These are phyloP conservation scores for Sugiyamaella pinicola DNA, from an alignment of 1,139 yeast species.

Conservation along the genomic window DNA sequence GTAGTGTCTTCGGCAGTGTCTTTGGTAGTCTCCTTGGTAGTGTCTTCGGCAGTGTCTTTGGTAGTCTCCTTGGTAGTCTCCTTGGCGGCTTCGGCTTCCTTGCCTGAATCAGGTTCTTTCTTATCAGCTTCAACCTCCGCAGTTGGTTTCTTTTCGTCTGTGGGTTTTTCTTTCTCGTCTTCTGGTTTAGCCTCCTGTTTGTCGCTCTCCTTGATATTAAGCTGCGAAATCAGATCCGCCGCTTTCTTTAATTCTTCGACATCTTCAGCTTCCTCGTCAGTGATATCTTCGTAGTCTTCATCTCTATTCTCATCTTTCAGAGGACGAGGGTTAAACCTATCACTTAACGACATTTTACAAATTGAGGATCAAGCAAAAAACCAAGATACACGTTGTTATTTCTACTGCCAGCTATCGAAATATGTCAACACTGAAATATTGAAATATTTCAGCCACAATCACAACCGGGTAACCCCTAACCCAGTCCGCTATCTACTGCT, in stretches of 20 bases:
- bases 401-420: too few relatives aligned
- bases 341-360: conserved; percentile 19
- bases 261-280: conserved; percentile 20
- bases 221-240: conserved; percentile 24
- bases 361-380: not conserved
- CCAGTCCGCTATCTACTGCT: not conserved
- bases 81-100: not conserved
- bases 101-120: not conserved
- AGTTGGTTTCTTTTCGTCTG: not conserved
- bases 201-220: conserved; percentile 9
- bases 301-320: conserved; percentile 20
- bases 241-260: conserved; percentile 18
- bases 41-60: not conserved
- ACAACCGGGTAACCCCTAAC: not conserved
- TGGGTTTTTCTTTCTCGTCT: conserved; percentile 5
- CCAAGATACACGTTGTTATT: not conserved
- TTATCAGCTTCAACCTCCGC: not conserved
- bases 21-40: not conserved
- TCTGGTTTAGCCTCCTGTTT: conserved; percentile 6
- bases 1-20: not conserved
- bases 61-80: not conserved
- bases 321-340: conserved; percentile 30
- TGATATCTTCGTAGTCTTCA: conserved; percentile 21
- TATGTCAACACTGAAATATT: not conserved
- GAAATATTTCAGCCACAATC: not conserved